phyloP scores from a whole-genome alignment of 257 asterid species.

The Nicotiana otophora region DNA sequence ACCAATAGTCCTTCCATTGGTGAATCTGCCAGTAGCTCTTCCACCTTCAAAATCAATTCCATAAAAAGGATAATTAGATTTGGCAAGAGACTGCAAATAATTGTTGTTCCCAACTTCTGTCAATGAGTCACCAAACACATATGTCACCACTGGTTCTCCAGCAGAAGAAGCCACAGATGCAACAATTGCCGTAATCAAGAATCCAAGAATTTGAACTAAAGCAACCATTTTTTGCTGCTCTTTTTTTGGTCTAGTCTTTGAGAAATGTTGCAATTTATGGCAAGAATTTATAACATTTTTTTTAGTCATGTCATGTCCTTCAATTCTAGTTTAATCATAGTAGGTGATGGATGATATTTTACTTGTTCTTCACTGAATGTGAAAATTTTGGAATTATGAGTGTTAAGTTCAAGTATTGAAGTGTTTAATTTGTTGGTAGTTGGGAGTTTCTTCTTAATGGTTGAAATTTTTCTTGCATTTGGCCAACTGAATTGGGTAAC shows the following conservation, averaged over 20 bases:
- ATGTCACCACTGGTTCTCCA: slow-evolving; percentile 46
- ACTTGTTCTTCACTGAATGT: not conserved
- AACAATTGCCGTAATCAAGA: slow-evolving; percentile 14
- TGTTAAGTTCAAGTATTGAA: not conserved
- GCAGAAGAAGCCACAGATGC: not conserved
- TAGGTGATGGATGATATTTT: slow-evolving; percentile 29
- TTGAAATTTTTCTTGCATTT: slow-evolving; percentile 12
- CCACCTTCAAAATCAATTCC: slow-evolving; percentile 66
- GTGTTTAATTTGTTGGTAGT: slow-evolving; percentile 11
- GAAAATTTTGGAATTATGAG: not conserved
- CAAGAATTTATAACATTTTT: slow-evolving; percentile 28
- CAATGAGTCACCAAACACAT: slow-evolving; percentile 74
- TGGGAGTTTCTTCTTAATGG: slow-evolving; percentile 5
- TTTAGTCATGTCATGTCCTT: slow-evolving; percentile 43
- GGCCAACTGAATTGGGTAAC: slow-evolving; percentile 17
- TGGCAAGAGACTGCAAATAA: slow-evolving; percentile 59
- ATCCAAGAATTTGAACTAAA: slow-evolving; percentile 12
- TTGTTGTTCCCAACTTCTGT: slow-evolving; percentile 92
- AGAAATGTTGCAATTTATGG: not conserved
- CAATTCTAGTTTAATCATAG: slow-evolving; percentile 28
- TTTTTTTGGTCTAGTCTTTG: not conserved
- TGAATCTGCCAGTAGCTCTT: slow-evolving; percentile 68
- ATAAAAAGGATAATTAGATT: slow-evolving; percentile 57
- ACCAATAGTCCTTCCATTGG: slow-evolving; percentile 83
- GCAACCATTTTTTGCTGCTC: not conserved